These are phyloP conservation scores for Ephemerocybe angulata DNA, from an alignment of 768 basidiomycete species.

Conservation along the genomic window DNA sequence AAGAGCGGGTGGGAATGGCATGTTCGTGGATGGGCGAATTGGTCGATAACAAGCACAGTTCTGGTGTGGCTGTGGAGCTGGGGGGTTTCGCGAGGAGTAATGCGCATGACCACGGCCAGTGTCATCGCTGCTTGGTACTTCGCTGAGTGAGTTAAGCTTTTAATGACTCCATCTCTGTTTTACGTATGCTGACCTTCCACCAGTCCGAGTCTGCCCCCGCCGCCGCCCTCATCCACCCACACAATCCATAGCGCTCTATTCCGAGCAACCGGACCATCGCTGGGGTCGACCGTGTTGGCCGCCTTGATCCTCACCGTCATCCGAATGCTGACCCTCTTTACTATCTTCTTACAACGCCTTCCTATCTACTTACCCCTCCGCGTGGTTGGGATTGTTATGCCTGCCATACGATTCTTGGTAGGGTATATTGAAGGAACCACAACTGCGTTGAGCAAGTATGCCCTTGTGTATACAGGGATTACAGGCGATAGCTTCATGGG, in stretches of 20 bases:
- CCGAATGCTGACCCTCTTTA: conserved; percentile 52
- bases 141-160: conserved; percentile 38
- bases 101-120: conserved; percentile 73
- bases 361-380: conserved; percentile 52
- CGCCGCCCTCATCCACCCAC: conserved; percentile 59
- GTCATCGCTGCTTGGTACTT: conserved; percentile 95
- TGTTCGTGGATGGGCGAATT: conserved; percentile 37
- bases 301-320: conserved; percentile 72
- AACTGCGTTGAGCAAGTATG: conserved; percentile 52
- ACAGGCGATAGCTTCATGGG: conserved; percentile 70
- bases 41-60: conserved; percentile 51
- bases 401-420: conserved; percentile 44
- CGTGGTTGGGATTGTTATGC: conserved; percentile 41
- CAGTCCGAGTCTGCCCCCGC: conserved; percentile 35
- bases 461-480: conserved; percentile 69
- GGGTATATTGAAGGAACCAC: conserved; percentile 54
- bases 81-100: conserved; percentile 74
- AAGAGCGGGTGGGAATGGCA: conserved; percentile 37
- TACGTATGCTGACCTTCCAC: background rate
- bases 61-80: conserved; percentile 70
- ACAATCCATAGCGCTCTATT: conserved; percentile 73
- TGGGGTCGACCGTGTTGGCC: conserved; percentile 76
- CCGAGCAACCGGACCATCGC: conserved; percentile 75
- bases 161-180: background rate
- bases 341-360: conserved; percentile 49